These are phyloP conservation scores for Pseudogymnoascus sp. DNA, from an alignment of 2,329 filamentous ascomycete species.

Conservation along the genomic window DNA sequence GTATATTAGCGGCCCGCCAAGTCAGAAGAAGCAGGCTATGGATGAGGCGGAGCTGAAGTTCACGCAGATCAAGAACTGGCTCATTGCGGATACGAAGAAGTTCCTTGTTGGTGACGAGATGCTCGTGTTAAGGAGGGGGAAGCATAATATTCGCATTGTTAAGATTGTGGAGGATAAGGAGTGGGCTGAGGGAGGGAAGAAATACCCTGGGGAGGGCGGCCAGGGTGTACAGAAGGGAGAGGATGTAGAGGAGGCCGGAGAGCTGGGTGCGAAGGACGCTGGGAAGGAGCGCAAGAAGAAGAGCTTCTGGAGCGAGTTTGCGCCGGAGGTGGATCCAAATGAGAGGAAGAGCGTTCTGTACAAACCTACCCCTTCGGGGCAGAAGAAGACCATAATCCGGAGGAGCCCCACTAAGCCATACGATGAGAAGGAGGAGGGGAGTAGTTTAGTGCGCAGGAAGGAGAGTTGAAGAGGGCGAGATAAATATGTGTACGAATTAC, in stretches of 20 bases:
- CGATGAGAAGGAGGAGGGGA: not conserved
- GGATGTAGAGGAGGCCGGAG: not conserved
- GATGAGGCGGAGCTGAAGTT: slow-evolving; percentile 46
- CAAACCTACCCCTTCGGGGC: not conserved
- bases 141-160: slow-evolving; percentile 54
- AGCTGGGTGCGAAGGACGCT: not conserved
- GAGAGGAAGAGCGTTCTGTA: slow-evolving; percentile 3
- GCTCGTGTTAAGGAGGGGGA: slow-evolving; percentile 53
- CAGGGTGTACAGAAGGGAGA: not conserved
- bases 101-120: slow-evolving; percentile 49
- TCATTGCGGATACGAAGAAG: slow-evolving; percentile 45
- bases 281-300: slow-evolving; percentile 5
- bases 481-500: slow-evolving; percentile 6
- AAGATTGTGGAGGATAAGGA: slow-evolving; percentile 49
- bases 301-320: slow-evolving; percentile 9
- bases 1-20: slow-evolving; percentile 50
- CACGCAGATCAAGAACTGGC: slow-evolving; percentile 52
- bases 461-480: not conserved
- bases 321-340: slow-evolving; percentile 1
- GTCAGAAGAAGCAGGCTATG: slow-evolving; percentile 35
- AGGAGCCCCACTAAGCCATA: not conserved
- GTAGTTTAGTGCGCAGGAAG: not conserved
- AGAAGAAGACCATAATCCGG: not conserved
- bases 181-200: slow-evolving; percentile 39
- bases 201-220: slow-evolving; percentile 38